Evolutionary conservation across 106 monocot genomes (phyloP), one percentile per base, ranked within the genome.

Genomic region (Dendrobium officinale): DNA sequence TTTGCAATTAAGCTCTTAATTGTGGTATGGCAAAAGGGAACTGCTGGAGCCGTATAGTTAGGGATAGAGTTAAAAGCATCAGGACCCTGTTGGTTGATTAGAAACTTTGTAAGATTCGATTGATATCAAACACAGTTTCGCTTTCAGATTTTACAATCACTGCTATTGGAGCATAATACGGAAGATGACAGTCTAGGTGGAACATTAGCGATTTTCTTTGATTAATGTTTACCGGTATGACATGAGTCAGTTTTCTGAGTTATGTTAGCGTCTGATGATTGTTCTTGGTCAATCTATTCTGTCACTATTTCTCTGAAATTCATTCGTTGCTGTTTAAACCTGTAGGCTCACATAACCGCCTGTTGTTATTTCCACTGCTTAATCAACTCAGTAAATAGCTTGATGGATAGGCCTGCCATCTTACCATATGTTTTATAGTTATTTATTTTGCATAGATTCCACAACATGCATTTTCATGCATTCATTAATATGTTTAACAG

Each of bases 371-470:
- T 20, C 7, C n/a, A 61, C 22, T 61, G 4, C 22, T 61, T 3
- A 61, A 22, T 22, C n/a, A 22, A 20, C 61, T 61, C 4, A 22
- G 22, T n/a, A 61, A 61, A 61, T 61, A n/a, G 6, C 2, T 22
- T 61, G 61, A 61, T 13, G 13, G 51, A 13, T 15, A 51, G 22
- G 22, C 22, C 22, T 22, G 8, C 10, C 61, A 22, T 61, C 61
- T 8, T 20, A 61, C 4, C 4, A 61, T 22, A 61, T 61, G 3
- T 61, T 61, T 0, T n/a, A 22, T 2, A 22, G 20, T 61, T 61
- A 61, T 61, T 61, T 61, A 51, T 61, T 61, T n/a, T 61, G 61
- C 61, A 61, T 61, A 22, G n/a, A 61, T 61, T 61, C 61, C 22
- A 61, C 22, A 22, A 22, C n/a, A 22, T 61, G 4, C 22, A 22